Conservation (phyloP, 306 rosid species). For the Gynostemma pentaphyllum region DNA sequence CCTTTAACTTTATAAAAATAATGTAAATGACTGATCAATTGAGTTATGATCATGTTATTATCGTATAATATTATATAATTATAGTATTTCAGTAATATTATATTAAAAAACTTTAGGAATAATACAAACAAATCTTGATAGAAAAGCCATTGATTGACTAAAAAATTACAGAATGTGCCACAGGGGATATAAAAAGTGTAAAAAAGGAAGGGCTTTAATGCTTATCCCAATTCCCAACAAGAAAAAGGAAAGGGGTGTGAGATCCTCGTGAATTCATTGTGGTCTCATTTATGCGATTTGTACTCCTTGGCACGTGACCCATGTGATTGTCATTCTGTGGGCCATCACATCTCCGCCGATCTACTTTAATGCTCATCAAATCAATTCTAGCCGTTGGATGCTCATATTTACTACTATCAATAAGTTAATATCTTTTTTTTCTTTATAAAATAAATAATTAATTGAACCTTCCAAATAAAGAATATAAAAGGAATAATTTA, state of each 20-base stretch:
- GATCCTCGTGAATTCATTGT: conserved; percentile 36
- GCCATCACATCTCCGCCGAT: conserved; percentile 10
- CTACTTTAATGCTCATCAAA: not conserved
- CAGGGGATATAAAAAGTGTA: conserved; percentile 2
- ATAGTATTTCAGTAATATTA: too few species aligned
- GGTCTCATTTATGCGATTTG: conserved; percentile 5
- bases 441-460: too few species aligned
- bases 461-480: too few species aligned
- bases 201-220: conserved; percentile 14
- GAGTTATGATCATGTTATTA: too few species aligned
- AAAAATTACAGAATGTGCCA: conserved; percentile 11
- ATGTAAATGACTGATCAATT: too few species aligned
- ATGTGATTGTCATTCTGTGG: conserved; percentile 34
- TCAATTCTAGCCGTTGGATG: conserved; percentile 15
- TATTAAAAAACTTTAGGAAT: too few species aligned
- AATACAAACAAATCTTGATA: too few species aligned
- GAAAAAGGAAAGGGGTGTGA: conserved; percentile 18
- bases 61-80: too few species aligned
- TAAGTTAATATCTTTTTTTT: too few species aligned
- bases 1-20: too few species aligned
- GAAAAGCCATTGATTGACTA: not conserved
- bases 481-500: too few species aligned
- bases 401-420: too few species aligned
- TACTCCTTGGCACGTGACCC: conserved; percentile 27
- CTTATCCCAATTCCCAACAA: conserved; percentile 6